phyloP scores from a whole-genome alignment of 2,329 filamentous ascomycete genomes.

The Alternaria rosae region DNA sequence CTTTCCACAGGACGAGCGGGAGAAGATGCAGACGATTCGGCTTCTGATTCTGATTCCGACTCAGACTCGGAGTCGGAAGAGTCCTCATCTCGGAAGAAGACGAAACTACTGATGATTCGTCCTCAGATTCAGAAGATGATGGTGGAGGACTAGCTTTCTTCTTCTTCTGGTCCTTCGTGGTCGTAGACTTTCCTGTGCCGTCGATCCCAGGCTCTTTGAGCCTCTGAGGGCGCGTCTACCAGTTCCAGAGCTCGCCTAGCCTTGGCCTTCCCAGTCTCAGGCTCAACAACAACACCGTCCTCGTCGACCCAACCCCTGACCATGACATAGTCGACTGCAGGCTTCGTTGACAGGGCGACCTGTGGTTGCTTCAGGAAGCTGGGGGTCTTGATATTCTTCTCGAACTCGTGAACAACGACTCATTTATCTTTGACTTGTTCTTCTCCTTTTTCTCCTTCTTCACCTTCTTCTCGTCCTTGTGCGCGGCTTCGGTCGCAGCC shows the following conservation, averaged over 20 bases:
- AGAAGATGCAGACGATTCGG: constrained; percentile 22
- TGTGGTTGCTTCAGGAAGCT: constrained; percentile 74
- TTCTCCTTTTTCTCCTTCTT: constrained; percentile 68
- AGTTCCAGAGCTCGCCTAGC: constrained; percentile 44
- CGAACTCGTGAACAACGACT: constrained; percentile 85
- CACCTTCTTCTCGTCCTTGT: constrained; percentile 54
- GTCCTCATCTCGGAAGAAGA: constrained; percentile 43
- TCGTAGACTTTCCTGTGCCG: constrained; percentile 15
- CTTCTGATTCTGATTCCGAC: constrained; percentile 22
- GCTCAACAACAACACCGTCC: constrained; percentile 77
- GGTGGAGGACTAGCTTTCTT: constrained; percentile 34
- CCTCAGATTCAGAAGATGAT: constrained; percentile 36
- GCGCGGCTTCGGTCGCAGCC: constrained; percentile 44
- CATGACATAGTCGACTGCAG: constrained; percentile 74
- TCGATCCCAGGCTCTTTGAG: constrained; percentile 29
- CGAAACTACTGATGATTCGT: constrained; percentile 47
- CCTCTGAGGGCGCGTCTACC: constrained; percentile 36
- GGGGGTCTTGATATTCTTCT: constrained; percentile 81
- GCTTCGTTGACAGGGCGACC: constrained; percentile 53
- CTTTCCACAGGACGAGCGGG: constrained; percentile 19
- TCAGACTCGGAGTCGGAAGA: constrained; percentile 28
- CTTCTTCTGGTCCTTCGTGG: constrained; percentile 29
- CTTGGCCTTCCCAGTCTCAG: constrained; percentile 49
- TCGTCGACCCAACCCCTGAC: constrained; percentile 88
- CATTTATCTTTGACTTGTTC: constrained; percentile 58